Conservation (phyloP, 495 filamentous ascomycete species). For the Darksidea phi region DNA sequence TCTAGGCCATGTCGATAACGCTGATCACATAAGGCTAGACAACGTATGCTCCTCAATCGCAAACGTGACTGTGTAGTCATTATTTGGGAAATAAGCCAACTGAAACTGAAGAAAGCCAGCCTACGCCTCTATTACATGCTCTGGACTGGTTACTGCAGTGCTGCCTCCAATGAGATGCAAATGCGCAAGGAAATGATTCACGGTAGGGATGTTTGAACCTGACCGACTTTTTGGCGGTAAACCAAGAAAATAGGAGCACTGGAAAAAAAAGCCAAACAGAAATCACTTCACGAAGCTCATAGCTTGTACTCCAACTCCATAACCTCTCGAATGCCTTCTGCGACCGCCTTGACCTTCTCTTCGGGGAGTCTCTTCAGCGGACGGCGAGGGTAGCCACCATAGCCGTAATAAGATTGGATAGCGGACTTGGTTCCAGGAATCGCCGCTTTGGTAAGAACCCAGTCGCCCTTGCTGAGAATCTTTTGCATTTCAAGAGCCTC, state of each 20-base stretch:
- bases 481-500: constrained; percentile 75
- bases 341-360: constrained; percentile 55
- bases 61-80: too few relatives aligned
- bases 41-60: too few relatives aligned
- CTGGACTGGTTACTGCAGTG: too few relatives aligned
- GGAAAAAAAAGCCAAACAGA: neutral
- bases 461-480: constrained; percentile 71
- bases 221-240: too few relatives aligned
- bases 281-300: constrained; percentile 9
- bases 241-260: neutral
- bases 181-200: too few relatives aligned
- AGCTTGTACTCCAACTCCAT: constrained; percentile 62
- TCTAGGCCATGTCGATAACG: too few relatives aligned
- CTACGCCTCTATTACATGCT: neutral
- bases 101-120: too few relatives aligned
- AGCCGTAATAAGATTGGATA: constrained; percentile 80
- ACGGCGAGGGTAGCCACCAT: constrained; percentile 73
- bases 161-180: too few relatives aligned
- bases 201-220: too few relatives aligned
- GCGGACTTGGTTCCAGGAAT: constrained; percentile 85
- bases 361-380: constrained; percentile 66
- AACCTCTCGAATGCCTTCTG: constrained; percentile 65
- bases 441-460: constrained; percentile 81
- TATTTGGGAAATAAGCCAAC: too few relatives aligned
- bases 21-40: too few relatives aligned